Evolutionary conservation across 176 grass and related monocot species (phyloP).

Genomic region (Puccinellia tenuiflora): DNA sequence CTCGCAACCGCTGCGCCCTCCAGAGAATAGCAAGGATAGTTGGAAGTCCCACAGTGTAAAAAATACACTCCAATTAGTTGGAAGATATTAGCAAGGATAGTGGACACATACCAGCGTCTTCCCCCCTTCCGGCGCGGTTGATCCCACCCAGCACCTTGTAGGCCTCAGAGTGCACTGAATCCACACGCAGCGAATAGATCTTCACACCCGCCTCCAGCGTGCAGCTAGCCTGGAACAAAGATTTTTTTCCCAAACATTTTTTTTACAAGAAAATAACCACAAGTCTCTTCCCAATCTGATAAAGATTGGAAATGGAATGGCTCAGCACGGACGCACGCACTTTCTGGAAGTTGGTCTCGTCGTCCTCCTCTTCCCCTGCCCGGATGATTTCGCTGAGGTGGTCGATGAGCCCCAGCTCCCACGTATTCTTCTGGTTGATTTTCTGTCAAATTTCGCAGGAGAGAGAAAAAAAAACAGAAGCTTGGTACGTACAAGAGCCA

Average conservation of each 20-base stretch:
- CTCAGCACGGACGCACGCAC: constrained; percentile 14
- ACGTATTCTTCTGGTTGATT: constrained; percentile 96
- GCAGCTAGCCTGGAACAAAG: constrained; percentile 63
- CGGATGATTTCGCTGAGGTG: constrained; percentile 82
- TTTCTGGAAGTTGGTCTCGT: constrained; percentile 96
- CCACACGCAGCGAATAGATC: constrained; percentile 90
- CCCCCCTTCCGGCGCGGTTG: constrained; percentile 69
- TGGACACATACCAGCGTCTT: constrained; percentile 50
- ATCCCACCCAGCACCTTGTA: constrained; percentile 94
- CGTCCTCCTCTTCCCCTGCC: constrained; percentile 78
- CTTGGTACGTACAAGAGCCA: no score
- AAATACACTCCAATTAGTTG: neutral
- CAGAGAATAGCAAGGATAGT: no score
- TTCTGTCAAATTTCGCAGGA: constrained; percentile 41
- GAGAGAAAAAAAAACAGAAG: neutral
- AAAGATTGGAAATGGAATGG: neutral
- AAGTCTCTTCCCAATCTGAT: neutral
- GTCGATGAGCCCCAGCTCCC: constrained; percentile 89
- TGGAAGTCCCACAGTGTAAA: no score
- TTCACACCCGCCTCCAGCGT: constrained; percentile 78
- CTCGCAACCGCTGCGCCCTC: no score
- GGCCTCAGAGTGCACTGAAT: constrained; percentile 81
- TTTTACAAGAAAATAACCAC: neutral
- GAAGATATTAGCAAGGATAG: neutral
- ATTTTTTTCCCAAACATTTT: neutral